Evolutionary conservation across 2,329 filamentous ascomycete species (phyloP).

Genomic region (Aulographum hederae): DNA sequence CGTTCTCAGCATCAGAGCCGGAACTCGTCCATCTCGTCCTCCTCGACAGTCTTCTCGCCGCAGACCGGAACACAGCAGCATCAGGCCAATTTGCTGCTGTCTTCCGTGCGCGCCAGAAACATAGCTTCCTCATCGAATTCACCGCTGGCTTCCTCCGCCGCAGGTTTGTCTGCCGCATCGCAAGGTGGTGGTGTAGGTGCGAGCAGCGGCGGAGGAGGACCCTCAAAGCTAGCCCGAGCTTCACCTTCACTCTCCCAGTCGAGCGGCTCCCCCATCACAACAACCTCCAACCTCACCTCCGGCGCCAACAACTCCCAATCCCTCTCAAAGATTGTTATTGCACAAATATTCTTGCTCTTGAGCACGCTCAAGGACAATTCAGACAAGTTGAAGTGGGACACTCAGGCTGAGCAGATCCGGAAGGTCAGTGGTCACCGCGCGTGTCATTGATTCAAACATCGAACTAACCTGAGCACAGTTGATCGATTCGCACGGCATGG

Average conservation of each 20-base stretch:
- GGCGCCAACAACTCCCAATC: conserved; percentile 19
- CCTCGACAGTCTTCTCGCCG: conserved; percentile 34
- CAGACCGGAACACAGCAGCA: conserved; percentile 36
- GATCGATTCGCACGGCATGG: conserved; percentile 97
- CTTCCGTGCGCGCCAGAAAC: conserved; percentile 35
- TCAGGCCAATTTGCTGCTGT: conserved; percentile 32
- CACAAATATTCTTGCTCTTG: conserved; percentile 85
- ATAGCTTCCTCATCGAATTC: conserved; percentile 34
- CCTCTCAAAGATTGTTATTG: conserved; percentile 82
- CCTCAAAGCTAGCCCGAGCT: conserved; percentile 37
- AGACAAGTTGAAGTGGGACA: conserved; percentile 78
- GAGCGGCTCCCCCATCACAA: conserved; percentile 36
- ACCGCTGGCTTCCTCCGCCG: conserved; percentile 36
- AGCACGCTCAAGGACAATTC: conserved; percentile 92
- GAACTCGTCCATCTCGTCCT: conserved; percentile 35
- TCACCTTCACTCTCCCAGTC: conserved; percentile 39
- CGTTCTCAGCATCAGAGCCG: conserved; percentile 28
- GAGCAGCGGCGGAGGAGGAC: conserved; percentile 34
- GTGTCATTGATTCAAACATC: not conserved
- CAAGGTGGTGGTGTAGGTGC: conserved; percentile 32
- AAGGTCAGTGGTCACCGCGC: conserved; percentile 42
- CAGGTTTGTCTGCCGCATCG: conserved; percentile 29
- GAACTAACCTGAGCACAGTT: conserved; percentile 38
- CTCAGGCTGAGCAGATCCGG: conserved; percentile 76
- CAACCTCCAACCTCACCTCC: conserved; percentile 24